Base-by-base conservation (phyloP, 495 filamentous ascomycete species). In the Hyaloscypha hepaticicola region DNA sequence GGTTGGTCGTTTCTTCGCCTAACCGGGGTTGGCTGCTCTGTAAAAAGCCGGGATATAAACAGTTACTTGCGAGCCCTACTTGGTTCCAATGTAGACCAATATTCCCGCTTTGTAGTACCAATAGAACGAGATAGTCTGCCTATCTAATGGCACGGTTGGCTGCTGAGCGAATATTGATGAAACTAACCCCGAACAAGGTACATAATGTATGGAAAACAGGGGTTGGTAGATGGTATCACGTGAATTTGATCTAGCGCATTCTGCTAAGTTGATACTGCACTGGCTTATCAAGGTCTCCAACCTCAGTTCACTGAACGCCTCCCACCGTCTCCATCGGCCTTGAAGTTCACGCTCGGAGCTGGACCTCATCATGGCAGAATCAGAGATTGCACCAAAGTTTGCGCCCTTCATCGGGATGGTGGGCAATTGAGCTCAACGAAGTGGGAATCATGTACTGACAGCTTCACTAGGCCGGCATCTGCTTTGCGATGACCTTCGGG, bases 341-440 rank as follows among this genome's bases (percentile, higher is more conserved):
- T 51, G 58, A 21, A 24, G 22, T 5, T 26, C 29, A n/a, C 31
- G 7, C 55, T 27, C 28, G 31, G 59, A 68, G 60, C 63, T 72
- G 62, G 5, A 60, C 53, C 2, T 66, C 60, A 64, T 16, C 16
- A 69, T 67, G 68, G 53, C 52, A 24, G 62, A 68, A 26, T 60
- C 55, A 38, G 68, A 70, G 7, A 49, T 89, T 31, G 80, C 89
- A 53, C 95, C 96, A 61, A 90, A 91, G 77, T 97, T 97, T 73
- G 95, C 95, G 72, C 93, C 94, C 53, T 99, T 99, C 83, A 87
- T 98, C 73, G 96, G 96, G 79, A 92, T 98, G 87, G 96, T 97
- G 85, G 79, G 87, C 74, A 65, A 38, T 24, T 50, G 55, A 67
- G 59, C 51, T 64, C 51, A 6, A 26, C 50, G 16, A 45, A 9